Base-by-base conservation (phyloP, 306 rosid species). In the Ammopiptanthus mongolicus region DNA sequence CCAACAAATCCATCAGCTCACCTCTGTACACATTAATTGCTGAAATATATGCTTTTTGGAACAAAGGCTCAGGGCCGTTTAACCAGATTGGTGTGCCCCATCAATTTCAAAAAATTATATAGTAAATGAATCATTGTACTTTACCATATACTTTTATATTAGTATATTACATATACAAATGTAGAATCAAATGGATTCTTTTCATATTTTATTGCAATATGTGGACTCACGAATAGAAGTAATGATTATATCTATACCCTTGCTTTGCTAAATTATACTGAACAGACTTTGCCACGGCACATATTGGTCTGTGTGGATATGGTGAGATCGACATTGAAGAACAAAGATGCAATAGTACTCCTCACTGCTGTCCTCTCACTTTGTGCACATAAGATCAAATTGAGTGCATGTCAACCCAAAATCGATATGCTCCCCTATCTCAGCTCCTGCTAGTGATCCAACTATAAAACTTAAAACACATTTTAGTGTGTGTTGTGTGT, bases 91-190 rank as follows among this genome's bases (percentile, higher is more conserved):
- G 25, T 23, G n/a, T 28, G 12, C 31, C n/a, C 41, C 51, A 3
- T 71, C 33, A 19, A 46, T 42, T 42, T 71, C 58, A 50, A 19
- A 53, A 53, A 7, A 21, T 53, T 53, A 53, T 21, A 5, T 10
- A 22, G n/a, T 22, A 3, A 19, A 3, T 53, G 60, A 53, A 53
- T 22, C 62, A 6, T 51, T 39, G 15, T 61, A 64, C 60, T 52
- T 44, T 48, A 51, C 31, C 5, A 39, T 6, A 5, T 23, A 52
- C 36, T 37, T 52, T 37, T 21, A 34, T 46, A 69, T 15, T 36
- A 69, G 41, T 15, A 9, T 23, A 72, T 69, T 48, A 9, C 71
- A 69, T 67, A 57, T 44, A 21, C 18, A 67, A 77, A 19, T 73
- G 59, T n/a, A 60, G 59, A 73, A 73, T 18, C 69, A 73, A 6